Percentiles rank a stretch among this genome's conserved stretches.
Conservation (phyloP, 2,329 filamentous ascomycete genomes). For the Fusarium pseudonygamai region DNA sequence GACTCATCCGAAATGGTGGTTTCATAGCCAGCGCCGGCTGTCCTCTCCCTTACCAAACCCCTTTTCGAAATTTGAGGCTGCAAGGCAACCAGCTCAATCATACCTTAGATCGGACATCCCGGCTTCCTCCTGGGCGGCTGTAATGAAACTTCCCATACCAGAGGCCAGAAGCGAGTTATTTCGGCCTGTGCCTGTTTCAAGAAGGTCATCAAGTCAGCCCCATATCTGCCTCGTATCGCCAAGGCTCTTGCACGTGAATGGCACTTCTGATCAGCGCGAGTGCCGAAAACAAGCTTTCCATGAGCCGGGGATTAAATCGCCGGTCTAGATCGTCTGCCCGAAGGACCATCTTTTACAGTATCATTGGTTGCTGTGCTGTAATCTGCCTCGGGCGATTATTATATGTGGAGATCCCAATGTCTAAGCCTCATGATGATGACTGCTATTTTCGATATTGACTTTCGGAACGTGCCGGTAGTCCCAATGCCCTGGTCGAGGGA, state of each 20-base stretch:
- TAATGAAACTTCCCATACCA: rapidly evolving
- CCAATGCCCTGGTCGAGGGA: neutral
- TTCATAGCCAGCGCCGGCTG: rapidly evolving
- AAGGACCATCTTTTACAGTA: rapidly evolving
- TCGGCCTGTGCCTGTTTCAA: neutral
- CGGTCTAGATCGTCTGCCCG: neutral
- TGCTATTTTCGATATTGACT: neutral
- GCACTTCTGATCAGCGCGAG: neutral
- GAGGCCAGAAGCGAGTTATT: neutral
- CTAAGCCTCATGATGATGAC: neutral
- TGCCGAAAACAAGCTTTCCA: neutral
- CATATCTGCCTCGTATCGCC: neutral
- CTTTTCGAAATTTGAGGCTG: neutral
- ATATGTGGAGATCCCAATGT: neutral
- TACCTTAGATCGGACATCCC: neutral
- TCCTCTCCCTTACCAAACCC: neutral
- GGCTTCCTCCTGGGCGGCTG: neutral
- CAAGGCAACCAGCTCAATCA: neutral
- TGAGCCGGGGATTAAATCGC: neutral
- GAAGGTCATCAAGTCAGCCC: neutral
- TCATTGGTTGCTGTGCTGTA: rapidly evolving
- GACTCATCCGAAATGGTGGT: neutral
- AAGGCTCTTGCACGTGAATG: neutral
- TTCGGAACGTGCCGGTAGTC: neutral
- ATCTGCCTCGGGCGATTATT: neutral